Evolutionary conservation across 306 rosid species (phyloP).

Genomic region (apple (Malus domestica)): ASM211411v1 NC_041801.1:6022001-6022500

Average conservation of each 20-base stretch:
- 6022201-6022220: background rate
- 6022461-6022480: background rate
- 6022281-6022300: background rate
- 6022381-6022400: background rate
- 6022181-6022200: conserved; percentile 1
- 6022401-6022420: background rate
- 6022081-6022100: conserved; percentile 32
- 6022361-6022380: background rate
- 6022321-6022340: background rate
- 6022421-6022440: background rate
- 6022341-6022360: background rate
- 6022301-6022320: background rate
- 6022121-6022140: conserved; percentile 22
- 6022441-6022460: background rate
- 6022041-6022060: conserved; percentile 27
- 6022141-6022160: conserved; percentile 21
- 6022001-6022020: background rate
- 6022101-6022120: conserved; percentile 24
- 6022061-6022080: conserved; percentile 30
- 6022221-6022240: conserved; percentile 33
- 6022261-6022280: conserved; percentile 13
- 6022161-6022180: conserved; percentile 6
- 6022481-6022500: background rate
- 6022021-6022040: conserved; percentile 13
- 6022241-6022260: conserved; percentile 23